Percentiles rank a stretch among this genome's conserved stretches.
Evolutionary conservation across 495 filamentous ascomycete species (phyloP).

Genomic region (Aspergillus saccharolyticus): DNA sequence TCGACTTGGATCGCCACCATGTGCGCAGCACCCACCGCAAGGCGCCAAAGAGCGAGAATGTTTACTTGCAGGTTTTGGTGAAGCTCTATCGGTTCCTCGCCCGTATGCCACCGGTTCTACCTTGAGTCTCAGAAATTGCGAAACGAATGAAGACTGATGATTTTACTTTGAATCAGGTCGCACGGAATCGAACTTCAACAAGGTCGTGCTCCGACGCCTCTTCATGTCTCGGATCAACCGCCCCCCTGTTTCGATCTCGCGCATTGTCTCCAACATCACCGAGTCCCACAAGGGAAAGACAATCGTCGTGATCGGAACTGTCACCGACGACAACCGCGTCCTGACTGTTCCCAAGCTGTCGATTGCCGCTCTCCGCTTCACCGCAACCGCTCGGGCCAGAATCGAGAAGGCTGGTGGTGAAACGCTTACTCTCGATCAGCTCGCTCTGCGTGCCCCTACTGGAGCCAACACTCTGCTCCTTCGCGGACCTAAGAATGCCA

Average conservation of each 20-base stretch:
- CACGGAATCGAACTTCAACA: slow-evolving; percentile 96
- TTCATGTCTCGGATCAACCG: slow-evolving; percentile 98
- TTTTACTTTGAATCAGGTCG: slow-evolving; percentile 54
- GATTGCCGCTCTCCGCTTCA: slow-evolving; percentile 91
- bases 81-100: slow-evolving; percentile 99
- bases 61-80: slow-evolving; percentile 93
- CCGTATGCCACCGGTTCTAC: slow-evolving; percentile 56
- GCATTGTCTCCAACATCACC: slow-evolving; percentile 63
- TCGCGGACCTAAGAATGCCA: slow-evolving; percentile 91
- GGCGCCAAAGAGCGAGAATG: slow-evolving; percentile 97
- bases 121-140: slow-evolving; percentile 2
- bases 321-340: slow-evolving; percentile 95
- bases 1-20: slow-evolving; percentile 75
- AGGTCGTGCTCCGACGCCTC: slow-evolving; percentile 89
- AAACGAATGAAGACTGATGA: slow-evolving; percentile 17
- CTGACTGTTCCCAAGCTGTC: slow-evolving; percentile 83
- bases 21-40: slow-evolving; percentile 82
- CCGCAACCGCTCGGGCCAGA: slow-evolving; percentile 86
- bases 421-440: slow-evolving; percentile 90
- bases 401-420: slow-evolving; percentile 91
- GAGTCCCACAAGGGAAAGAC: slow-evolving; percentile 79
- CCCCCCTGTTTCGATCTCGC: slow-evolving; percentile 87
- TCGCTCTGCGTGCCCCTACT: slow-evolving; percentile 87
- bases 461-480: slow-evolving; percentile 92
- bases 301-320: slow-evolving; percentile 83